Evolutionary conservation across 192 early-diverging fungal species (phyloP).

Genomic region (Diversispora eburnea): DNA sequence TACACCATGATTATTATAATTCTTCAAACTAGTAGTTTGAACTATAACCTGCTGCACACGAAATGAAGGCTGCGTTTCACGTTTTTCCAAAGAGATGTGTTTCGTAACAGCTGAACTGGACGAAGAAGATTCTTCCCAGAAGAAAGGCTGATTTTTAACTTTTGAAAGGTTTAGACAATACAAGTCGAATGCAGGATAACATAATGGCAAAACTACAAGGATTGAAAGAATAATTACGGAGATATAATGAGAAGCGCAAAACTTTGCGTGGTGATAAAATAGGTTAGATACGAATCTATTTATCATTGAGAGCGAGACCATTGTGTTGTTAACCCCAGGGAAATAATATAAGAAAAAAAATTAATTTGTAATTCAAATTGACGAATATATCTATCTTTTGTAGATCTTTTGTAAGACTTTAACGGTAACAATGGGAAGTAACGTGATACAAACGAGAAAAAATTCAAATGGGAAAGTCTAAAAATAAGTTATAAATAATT

Average conservation of each 20-base stretch:
- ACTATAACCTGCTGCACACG: conserved; percentile 12
- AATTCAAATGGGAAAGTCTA: too few species aligned
- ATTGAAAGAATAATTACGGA: conserved; percentile 49
- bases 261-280: conserved; percentile 60
- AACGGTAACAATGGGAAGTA: too few species aligned
- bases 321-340: too few species aligned
- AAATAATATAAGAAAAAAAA: too few species aligned
- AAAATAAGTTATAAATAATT: too few species aligned
- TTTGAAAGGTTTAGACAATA: conserved; percentile 35
- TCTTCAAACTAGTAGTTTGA: conserved; percentile 5
- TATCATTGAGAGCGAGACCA: too few species aligned
- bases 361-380: too few species aligned
- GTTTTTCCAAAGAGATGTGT: conserved; percentile 5
- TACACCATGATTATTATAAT: background rate
- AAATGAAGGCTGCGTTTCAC: conserved; percentile 5
- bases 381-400: too few species aligned
- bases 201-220: conserved; percentile 53
- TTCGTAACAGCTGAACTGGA: conserved; percentile 26
- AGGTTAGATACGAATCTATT: too few species aligned
- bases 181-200: conserved; percentile 47
- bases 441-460: too few species aligned
- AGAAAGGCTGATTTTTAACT: conserved; percentile 19
- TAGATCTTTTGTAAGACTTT: too few species aligned
- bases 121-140: conserved; percentile 41
- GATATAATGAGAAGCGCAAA: conserved; percentile 62